phyloP scores from a whole-genome alignment of 2,329 filamentous ascomycete genomes.

The Colletotrichum zoysiae region DNA sequence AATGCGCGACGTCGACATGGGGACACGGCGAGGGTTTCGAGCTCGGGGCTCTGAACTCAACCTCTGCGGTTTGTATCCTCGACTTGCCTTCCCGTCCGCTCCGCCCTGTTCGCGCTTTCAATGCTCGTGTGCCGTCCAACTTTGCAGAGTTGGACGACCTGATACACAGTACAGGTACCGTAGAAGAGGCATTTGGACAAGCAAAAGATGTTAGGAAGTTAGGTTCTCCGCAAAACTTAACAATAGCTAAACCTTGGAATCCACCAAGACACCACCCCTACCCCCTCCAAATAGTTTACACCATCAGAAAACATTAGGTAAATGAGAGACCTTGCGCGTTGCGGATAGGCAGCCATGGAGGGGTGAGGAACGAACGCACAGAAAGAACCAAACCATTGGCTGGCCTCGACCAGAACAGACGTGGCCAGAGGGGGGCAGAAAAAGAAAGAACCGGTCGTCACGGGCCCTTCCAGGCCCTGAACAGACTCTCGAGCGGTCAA shows the following conservation, averaged over 20 bases:
- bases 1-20: not conserved
- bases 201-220: conserved; percentile 6
- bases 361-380: conserved; percentile 1
- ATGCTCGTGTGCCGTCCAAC: not conserved
- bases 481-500: conserved; percentile 21
- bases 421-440: conserved; percentile 23
- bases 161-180: not conserved
- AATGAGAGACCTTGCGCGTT: not conserved
- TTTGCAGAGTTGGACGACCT: not conserved
- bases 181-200: not conserved
- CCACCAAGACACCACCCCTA: not conserved
- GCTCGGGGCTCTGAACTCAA: not conserved
- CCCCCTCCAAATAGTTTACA: too few species aligned
- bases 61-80: not conserved
- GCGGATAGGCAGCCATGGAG: not conserved
- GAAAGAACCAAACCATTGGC: conserved; percentile 7
- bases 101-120: conserved; percentile 2
- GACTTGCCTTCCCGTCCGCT: not conserved
- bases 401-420: conserved; percentile 14
- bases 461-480: conserved; percentile 9
- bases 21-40: not conserved
- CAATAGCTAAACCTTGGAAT: conserved; percentile 21
- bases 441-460: conserved; percentile 21
- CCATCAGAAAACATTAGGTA: not conserved
- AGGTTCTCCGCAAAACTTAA: conserved; percentile 24